Conservation (phyloP, 257 asterid species). For the Voacanga thouarsii region DNA sequence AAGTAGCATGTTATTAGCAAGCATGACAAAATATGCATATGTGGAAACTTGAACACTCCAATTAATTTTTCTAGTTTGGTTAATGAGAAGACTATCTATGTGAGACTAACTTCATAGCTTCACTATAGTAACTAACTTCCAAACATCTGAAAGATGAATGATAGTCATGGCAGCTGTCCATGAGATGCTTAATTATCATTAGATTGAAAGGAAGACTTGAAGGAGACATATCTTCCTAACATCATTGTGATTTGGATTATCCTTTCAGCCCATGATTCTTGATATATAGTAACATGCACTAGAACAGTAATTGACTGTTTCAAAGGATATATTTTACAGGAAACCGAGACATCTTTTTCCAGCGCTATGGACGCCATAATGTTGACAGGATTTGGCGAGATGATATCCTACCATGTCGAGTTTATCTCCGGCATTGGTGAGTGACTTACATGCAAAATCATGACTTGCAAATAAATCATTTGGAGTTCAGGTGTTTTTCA, state of each 20-base stretch:
- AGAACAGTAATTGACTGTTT: not conserved
- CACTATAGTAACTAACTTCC: not conserved
- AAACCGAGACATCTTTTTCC: constrained; percentile 49
- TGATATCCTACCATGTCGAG: constrained; percentile 90
- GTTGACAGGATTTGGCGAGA: constrained; percentile 79
- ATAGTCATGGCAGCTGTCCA: not conserved
- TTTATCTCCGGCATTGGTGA: constrained; percentile 92
- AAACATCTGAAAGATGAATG: not conserved
- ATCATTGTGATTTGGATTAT: not conserved
- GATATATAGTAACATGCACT: not conserved
- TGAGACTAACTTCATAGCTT: not conserved
- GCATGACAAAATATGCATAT: not conserved
- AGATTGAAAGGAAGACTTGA: not conserved
- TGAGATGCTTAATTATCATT: not conserved
- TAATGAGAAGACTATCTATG: not conserved
- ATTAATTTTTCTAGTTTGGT: not conserved
- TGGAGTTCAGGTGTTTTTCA: not conserved
- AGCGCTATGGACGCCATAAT: constrained; percentile 58
- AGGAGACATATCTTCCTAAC: not conserved
- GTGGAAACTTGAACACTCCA: not conserved
- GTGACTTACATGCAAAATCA: constrained; percentile 17
- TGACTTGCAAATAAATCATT: not conserved
- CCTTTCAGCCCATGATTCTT: not conserved
- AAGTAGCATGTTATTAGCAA: not conserved
- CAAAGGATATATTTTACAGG: constrained; percentile 43